Evolutionary conservation across 176 grass and related monocot genomes (phyloP), one percentile per base, ranked within the genome.

Genomic region (Triticum timopheevii): DNA sequence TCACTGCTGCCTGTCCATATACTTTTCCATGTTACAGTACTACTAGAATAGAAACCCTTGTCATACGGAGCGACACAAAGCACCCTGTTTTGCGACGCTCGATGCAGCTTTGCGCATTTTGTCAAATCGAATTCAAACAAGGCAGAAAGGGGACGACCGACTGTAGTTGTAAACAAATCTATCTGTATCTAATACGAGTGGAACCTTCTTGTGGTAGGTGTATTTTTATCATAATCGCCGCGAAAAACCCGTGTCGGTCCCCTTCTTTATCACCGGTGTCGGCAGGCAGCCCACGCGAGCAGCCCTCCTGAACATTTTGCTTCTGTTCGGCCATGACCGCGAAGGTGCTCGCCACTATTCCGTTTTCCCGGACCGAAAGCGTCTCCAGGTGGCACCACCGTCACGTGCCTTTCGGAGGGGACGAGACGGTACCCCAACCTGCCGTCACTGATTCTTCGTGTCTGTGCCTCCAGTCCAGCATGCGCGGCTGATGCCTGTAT

Each of bases 91-190:
- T 73, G 87, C 62, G 59, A 79, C 52, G 80, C 52, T 79, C 81
- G 81, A 88, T 79, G 87, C 81, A 83, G 3, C 87, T 84, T 88
- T 88, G 52, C 45, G 4, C 39, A 9, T 30, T 52, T 72, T 64
- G 69, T 79, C 59, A 61, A 84, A 33, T 54, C 42, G 25, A 76
- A 84, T 40, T 54, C 42, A 44, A 76, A 58, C 40, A 7, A 61
- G 24, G 47, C 47, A 42, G 71, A 88, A 67, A 69, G 34, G 25
- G 12, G 77, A 40, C 59, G 33, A 17, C 35, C 6, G 42, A 16
- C 45, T 20, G 2, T 7, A n/a, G 38, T 47, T 47, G 12, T 76
- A 59, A 25, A n/a, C 7, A 84, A 31, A 73, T 22, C 13, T 15
- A 49, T 15, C 13, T 40, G 40, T 20, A 52, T 7, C 40, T 2